Conservation (phyloP, 75 land plant genomes). For the Adiantum capillusveneris region DNA sequence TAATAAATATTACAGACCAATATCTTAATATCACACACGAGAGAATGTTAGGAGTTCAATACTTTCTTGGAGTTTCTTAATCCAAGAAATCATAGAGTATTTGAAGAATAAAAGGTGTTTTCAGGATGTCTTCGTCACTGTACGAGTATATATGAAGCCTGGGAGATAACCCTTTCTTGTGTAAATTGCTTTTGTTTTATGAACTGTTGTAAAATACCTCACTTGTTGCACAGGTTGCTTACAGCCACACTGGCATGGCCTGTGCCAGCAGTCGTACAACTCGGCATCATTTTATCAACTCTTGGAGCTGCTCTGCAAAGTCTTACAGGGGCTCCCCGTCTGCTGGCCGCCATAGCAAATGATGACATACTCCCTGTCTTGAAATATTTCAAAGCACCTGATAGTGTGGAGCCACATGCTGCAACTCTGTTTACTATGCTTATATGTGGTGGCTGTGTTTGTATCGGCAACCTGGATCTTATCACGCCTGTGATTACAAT, state of each 20-base stretch:
- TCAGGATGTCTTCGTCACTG: too few relatives aligned
- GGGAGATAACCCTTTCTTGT: too few relatives aligned
- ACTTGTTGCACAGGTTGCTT: constrained; percentile 60
- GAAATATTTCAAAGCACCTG: constrained; percentile 82
- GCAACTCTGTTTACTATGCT: constrained; percentile 93
- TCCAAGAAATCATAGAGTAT: too few relatives aligned
- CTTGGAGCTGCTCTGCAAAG: constrained; percentile 96
- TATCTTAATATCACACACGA: too few relatives aligned
- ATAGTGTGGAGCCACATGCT: constrained; percentile 73
- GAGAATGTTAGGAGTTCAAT: too few relatives aligned
- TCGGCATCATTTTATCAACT: constrained; percentile 92
- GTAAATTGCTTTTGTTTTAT: too few relatives aligned
- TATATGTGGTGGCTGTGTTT: constrained; percentile 78
- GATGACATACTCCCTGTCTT: constrained; percentile 94
- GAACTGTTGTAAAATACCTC: too few relatives aligned
- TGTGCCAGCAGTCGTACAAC: constrained; percentile 72
- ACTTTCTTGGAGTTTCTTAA: too few relatives aligned
- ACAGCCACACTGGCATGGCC: constrained; percentile 98
- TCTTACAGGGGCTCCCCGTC: constrained; percentile 90
- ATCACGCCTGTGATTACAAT: constrained; percentile 94
- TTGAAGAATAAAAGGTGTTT: too few relatives aligned
- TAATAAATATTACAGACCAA: too few relatives aligned
- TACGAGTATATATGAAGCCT: too few relatives aligned
- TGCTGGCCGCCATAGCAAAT: constrained; percentile 97
- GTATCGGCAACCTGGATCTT: constrained; percentile 94